Base-by-base conservation (phyloP, 495 filamentous ascomycete genomes). In the Cercophora scortea region DNA sequence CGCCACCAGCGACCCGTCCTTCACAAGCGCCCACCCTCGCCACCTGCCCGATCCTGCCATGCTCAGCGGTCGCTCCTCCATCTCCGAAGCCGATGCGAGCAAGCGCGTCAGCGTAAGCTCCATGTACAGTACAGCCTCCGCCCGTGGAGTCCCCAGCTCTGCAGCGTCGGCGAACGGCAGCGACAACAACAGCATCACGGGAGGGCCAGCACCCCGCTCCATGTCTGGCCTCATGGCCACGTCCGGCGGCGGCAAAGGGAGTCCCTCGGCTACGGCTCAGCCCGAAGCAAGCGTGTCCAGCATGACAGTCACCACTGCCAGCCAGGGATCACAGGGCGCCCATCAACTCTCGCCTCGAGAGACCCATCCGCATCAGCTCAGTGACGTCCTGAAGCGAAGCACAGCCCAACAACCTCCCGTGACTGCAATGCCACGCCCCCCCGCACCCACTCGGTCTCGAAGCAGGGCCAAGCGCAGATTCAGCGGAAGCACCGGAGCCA, bases 401-500 rank as follows among this genome's bases (percentile, higher is more conserved):
- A 4, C 45, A 13, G 43, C 42, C n/a, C 49, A 42, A 4, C 49
- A 45, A 10, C 52, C 40, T 35, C 16, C 48, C 15, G 55, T 41
- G 34, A 32, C 41, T 66, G 34, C 32, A 13, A 18, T 25, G 1
- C 38, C 54, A 12, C 63, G 60, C 52, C 69, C 65, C 47, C 60
- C 75, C 18, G 74, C 74, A 43, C 72, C 76, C 18, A 74, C 70
- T 34, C 77, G 82, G 54, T 89, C 87, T 36, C 79, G 88, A 32
- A 90, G 87, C 62, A 79, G 86, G 45, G 82, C 83, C 12, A 82
- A 85, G 58, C 75, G 88, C 53, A 77, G 88, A 55, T 79, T 90
- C 49, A 90, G 87, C 64, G 83, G 81, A 17, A 90, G 87, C 60
- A 90, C 85, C 51, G 83, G 71, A 25, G 79, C 84, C 39, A 90